phyloP scores from a whole-genome alignment of 805 yeast species.

The Clavispora santaluciae region DNA sequence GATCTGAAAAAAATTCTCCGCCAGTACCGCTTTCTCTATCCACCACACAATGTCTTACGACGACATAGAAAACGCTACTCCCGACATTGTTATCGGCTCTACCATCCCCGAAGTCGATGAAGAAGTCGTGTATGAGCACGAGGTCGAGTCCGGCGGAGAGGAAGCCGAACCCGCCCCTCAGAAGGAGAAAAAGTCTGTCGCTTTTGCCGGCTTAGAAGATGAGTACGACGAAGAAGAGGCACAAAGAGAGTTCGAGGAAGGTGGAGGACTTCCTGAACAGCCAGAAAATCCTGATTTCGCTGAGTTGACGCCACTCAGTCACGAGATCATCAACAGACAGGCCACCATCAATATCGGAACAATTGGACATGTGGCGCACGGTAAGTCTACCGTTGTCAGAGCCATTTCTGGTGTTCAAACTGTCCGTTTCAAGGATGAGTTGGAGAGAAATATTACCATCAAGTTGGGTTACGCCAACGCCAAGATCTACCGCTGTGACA shows the following conservation, averaged over 20 bases:
- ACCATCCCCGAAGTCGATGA: conserved; percentile 33
- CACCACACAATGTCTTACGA: conserved; percentile 52
- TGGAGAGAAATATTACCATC: conserved; percentile 98
- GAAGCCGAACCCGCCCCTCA: conserved; percentile 32
- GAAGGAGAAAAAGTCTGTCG: conserved; percentile 63
- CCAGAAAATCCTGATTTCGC: conserved; percentile 85
- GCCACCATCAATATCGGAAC: conserved; percentile 99
- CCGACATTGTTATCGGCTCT: conserved; percentile 76
- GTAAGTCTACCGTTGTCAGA: conserved; percentile 88
- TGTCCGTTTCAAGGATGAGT: conserved; percentile 97
- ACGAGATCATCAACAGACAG: conserved; percentile 96
- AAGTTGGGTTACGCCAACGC: conserved; percentile 99
- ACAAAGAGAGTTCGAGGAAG: conserved; percentile 86
- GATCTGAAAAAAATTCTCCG: conserved; percentile 1
- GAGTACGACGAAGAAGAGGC: conserved; percentile 74
- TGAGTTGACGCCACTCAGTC: conserved; percentile 77
- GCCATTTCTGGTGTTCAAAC: conserved; percentile 99
- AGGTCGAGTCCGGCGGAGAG: conserved; percentile 40
- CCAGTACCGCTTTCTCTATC: background rate
- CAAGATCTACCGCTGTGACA: conserved; percentile 90
- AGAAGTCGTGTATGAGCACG: conserved; percentile 49
- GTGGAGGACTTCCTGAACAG: conserved; percentile 98
- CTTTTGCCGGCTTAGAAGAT: conserved; percentile 70
- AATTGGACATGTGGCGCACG: conserved; percentile 95
- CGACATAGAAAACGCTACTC: conserved; percentile 80